Conservation (phyloP, 345 rosid genomes). For the Nasturtium officinale region DNA sequence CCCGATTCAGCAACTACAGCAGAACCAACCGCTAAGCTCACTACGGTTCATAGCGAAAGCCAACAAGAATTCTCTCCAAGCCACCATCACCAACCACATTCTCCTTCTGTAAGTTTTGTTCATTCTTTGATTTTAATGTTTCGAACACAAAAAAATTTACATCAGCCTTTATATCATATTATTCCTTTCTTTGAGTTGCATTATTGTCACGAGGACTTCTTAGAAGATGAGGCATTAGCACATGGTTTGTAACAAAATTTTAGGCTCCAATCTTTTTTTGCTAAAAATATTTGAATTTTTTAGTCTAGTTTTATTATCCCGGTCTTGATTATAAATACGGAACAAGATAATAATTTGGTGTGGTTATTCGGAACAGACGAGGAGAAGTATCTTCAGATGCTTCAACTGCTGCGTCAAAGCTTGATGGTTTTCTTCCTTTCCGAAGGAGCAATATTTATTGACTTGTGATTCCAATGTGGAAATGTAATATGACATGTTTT, state of each 20-base stretch:
- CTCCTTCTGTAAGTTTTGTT: conserved; percentile 67
- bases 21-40: conserved; percentile 27
- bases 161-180: not conserved
- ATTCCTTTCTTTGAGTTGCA: not conserved
- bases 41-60: conserved; percentile 35
- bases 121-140: not conserved
- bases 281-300: not conserved
- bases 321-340: not conserved
- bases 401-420: conserved; percentile 85
- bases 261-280: not conserved
- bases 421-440: conserved; percentile 37
- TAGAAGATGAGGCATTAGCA: conserved; percentile 5
- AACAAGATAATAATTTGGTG: conserved; percentile 11
- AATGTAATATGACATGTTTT: conserved; percentile 26
- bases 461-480: conserved; percentile 18
- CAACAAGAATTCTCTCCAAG: conserved; percentile 42
- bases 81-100: conserved; percentile 54
- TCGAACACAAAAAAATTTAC: not conserved
- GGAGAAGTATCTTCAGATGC: conserved; percentile 75
- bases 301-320: not conserved
- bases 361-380: conserved; percentile 49
- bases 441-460: conserved; percentile 24
- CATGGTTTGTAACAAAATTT: not conserved
- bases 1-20: conserved; percentile 42
- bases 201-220: not conserved